These are phyloP conservation scores for Fusarium fujikuroi DNA, from an alignment of 2,329 filamentous ascomycete species.

Conservation along the genomic window DNA sequence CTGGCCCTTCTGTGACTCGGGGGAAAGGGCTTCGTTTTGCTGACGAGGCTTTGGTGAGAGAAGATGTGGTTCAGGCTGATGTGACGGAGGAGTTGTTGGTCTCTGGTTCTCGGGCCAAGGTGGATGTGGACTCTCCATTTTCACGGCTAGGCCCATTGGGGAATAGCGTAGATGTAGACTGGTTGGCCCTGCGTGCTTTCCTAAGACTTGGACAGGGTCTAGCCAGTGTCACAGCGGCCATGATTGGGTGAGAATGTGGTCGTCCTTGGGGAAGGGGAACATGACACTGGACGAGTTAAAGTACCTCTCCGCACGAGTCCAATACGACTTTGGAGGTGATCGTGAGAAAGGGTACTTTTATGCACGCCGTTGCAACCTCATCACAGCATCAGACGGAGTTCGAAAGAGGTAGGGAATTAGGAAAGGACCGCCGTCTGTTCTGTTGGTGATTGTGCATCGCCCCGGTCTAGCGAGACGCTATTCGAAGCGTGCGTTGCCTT, in stretches of 20 bases:
- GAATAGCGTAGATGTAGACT: not conserved
- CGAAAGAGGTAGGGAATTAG: not conserved
- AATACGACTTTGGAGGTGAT: not conserved
- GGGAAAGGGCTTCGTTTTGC: slow-evolving; percentile 19
- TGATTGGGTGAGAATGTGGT: slow-evolving; percentile 12
- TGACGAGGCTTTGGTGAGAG: slow-evolving; percentile 41
- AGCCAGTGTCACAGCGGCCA: not conserved
- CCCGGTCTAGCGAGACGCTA: not conserved
- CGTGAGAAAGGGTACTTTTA: slow-evolving; percentile 12
- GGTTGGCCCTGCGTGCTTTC: slow-evolving; percentile 10
- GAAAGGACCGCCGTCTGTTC: not conserved
- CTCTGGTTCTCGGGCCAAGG: slow-evolving; percentile 24
- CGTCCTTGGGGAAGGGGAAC: slow-evolving; percentile 29
- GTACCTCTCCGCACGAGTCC: slow-evolving; percentile 27
- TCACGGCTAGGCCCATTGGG: not conserved
- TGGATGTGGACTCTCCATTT: slow-evolving; percentile 24
- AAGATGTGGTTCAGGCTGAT: slow-evolving; percentile 41
- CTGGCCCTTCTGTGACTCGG: not conserved
- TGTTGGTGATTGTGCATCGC: slow-evolving; percentile 8
- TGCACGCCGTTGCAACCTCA: slow-evolving; percentile 16
- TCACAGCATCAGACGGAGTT: slow-evolving; percentile 7
- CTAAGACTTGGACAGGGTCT: slow-evolving; percentile 15
- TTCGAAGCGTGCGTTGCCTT: not conserved
- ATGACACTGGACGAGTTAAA: slow-evolving; percentile 13
- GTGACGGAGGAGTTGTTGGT: slow-evolving; percentile 39